A percentile compares a stretch with the other conserved stretches of the same genome.
Evolutionary conservation across 129 eudicot genomes (phyloP).

Genomic region (Apium graveolens): DNA sequence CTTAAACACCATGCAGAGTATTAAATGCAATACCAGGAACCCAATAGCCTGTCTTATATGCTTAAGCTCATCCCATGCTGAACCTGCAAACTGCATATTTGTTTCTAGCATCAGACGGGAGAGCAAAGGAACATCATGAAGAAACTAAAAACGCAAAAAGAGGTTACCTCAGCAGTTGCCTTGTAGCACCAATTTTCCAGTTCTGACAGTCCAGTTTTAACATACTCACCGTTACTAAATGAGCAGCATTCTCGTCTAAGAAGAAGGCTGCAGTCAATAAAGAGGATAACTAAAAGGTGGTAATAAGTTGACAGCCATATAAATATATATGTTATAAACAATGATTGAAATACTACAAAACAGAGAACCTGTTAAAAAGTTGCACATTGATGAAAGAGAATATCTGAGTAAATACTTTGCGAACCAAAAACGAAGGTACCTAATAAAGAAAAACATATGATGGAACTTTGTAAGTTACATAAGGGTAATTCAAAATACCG

Average conservation of each 20-base stretch:
- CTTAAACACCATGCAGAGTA: conserved; percentile 8
- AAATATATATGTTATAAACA: neutral
- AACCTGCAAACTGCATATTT: conserved; percentile 69
- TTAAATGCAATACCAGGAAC: conserved; percentile 60
- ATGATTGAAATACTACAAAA: conserved; percentile 6
- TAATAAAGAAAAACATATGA: conserved; percentile 22
- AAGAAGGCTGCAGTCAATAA: conserved; percentile 59
- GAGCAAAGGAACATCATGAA: conserved; percentile 2
- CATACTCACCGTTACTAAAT: conserved; percentile 82
- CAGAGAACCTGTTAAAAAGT: conserved; percentile 74
- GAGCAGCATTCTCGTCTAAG: conserved; percentile 98
- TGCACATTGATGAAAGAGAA: conserved; percentile 94
- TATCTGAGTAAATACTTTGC: conserved; percentile 82
- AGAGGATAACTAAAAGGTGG: conserved; percentile 14
- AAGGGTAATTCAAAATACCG: neutral
- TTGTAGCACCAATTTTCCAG: conserved; percentile 78
- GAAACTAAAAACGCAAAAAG: conserved; percentile 1
- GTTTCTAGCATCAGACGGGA: conserved; percentile 16
- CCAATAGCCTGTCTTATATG: conserved; percentile 95
- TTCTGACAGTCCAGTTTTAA: conserved; percentile 72
- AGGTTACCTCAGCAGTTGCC: conserved; percentile 76
- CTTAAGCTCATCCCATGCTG: conserved; percentile 97
- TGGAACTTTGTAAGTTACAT: neutral
- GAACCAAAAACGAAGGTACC: conserved; percentile 88
- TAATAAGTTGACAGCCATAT: conserved; percentile 4